Base-by-base conservation (phyloP, 2,329 filamentous ascomycete species). In the Lasiodiplodia hormozganensis region DNA sequence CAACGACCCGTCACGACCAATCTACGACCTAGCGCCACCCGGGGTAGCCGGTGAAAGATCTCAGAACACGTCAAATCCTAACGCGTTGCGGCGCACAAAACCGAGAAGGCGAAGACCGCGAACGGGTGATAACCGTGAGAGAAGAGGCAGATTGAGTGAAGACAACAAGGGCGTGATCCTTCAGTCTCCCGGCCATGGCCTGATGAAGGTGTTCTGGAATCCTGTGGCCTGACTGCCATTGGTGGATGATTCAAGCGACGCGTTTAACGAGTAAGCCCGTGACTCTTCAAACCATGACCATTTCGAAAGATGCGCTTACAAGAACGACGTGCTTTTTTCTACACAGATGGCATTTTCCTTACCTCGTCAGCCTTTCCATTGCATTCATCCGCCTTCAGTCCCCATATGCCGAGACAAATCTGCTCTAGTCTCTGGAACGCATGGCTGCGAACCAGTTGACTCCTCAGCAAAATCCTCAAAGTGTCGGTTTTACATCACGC, bases 191-290 rank as follows among this genome's bases (percentile, higher is more conserved):
- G 43, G 60, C 34, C 5, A 64, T 64, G 60, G 60, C 40, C 60
- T 64, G 60, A 64, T 28, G 25, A n/a, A n/a, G 28, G 28, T 31
- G 60, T 64, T 64, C 60, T 64, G 60, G 60, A 64, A 64, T 49
- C n/a, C n/a, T 64, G 60, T 64, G 60, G 60, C 47, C 47, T 64
- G 60, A 64, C 47, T 64, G n/a, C 28, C n/a, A 43, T 38, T 64
- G n/a, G 31, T 38, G 28, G 47, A 52, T 36, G 18, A 21, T 31
- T 36, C 11, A 49, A 25, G n/a, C 28, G 43, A 23, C 21, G 36
- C 40, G 31, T 11, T 23, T n/a, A 43, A 36, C 43, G 28, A 38
- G 47, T 64, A 64, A 64, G 60, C 60, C 16, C 28, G 36, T 38
- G 47, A 53, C 31, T 52, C 23, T 12, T 28, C 25, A 38, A 49